Conservation (phyloP, 306 rosid species). For the Psophocarpus tetragonolobus region DNA sequence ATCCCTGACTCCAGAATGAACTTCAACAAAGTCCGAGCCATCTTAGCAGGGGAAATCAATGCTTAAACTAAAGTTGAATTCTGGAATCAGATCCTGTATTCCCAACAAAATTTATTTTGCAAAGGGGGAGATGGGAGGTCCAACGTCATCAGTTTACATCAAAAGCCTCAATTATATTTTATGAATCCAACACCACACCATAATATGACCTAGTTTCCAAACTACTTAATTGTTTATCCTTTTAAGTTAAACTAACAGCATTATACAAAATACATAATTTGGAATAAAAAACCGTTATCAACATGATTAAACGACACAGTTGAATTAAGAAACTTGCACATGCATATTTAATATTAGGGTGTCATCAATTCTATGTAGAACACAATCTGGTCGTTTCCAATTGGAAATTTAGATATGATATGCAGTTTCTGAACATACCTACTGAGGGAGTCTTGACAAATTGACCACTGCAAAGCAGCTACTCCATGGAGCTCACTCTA, state of each 20-base stretch:
- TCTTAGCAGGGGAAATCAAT: neutral
- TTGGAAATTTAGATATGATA: constrained; percentile 23
- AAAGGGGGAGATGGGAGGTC: neutral
- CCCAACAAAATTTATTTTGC: neutral
- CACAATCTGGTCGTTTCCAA: constrained; percentile 8
- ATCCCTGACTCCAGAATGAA: constrained; percentile 2
- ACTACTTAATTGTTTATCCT: neutral
- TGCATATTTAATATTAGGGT: neutral
- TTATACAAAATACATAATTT: neutral
- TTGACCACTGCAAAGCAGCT: constrained; percentile 96
- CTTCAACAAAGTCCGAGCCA: neutral
- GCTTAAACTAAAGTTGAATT: neutral
- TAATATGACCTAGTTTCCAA: neutral
- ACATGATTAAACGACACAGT: neutral
- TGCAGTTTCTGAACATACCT: constrained; percentile 53
- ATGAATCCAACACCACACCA: neutral
- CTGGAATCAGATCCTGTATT: neutral
- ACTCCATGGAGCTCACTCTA: constrained; percentile 90
- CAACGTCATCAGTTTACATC: neutral
- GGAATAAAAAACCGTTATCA: neutral
- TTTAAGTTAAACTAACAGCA: neutral
- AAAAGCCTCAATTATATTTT: neutral
- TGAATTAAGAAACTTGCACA: constrained; percentile 5
- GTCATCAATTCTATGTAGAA: constrained; percentile 14
- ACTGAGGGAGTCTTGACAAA: constrained; percentile 82